Evolutionary conservation across 129 eudicot genomes (phyloP).

Genomic region (Escallonia rubra): DNA sequence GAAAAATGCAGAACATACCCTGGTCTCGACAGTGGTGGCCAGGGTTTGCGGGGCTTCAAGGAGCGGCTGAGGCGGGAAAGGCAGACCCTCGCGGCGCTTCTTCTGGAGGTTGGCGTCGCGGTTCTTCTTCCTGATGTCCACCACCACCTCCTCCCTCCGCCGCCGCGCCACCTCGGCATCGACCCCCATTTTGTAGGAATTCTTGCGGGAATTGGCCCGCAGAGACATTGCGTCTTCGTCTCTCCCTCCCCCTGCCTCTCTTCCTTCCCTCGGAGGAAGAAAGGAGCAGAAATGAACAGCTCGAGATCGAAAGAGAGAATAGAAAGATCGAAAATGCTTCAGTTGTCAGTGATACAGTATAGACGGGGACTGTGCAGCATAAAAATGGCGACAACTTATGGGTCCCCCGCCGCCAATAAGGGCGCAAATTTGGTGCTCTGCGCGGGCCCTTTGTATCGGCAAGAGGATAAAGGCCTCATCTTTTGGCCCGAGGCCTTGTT

Average conservation of each 20-base stretch:
- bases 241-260: background rate
- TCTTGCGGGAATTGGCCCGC: slow-evolving; percentile 46
- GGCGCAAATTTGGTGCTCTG: too few species aligned
- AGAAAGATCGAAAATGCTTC: too few species aligned
- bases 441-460: too few species aligned
- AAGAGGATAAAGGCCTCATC: too few species aligned
- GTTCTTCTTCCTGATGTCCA: slow-evolving; percentile 59
- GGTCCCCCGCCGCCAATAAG: too few species aligned
- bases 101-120: slow-evolving; percentile 50
- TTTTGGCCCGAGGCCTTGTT: too few species aligned
- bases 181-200: slow-evolving; percentile 46
- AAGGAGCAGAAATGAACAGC: too few species aligned
- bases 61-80: slow-evolving; percentile 19
- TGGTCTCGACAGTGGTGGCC: slow-evolving; percentile 15
- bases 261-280: too few species aligned
- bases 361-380: too few species aligned
- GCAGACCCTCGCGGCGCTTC: slow-evolving; percentile 47
- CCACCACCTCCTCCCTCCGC: slow-evolving; percentile 47
- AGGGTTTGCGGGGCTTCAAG: slow-evolving; percentile 35
- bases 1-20: slow-evolving; percentile 13
- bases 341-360: too few species aligned
- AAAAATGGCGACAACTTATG: too few species aligned
- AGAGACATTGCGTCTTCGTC: slow-evolving; percentile 36
- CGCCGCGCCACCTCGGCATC: slow-evolving; percentile 55
- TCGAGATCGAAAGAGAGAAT: too few species aligned